Conservation (phyloP, 768 basidiomycete genomes). For the Sutorius australiensis region DNA sequence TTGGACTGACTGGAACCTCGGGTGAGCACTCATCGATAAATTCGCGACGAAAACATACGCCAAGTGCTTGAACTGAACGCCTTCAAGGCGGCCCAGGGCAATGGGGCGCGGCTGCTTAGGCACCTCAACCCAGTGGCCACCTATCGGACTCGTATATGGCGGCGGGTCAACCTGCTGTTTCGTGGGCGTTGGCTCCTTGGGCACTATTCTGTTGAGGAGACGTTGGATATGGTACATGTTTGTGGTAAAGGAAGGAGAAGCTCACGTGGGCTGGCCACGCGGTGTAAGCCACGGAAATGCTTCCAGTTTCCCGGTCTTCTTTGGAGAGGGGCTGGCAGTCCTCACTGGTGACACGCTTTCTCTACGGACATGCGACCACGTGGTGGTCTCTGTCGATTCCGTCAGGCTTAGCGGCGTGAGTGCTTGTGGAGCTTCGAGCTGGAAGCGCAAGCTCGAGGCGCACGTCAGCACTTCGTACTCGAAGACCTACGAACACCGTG, state of each 20-base stretch:
- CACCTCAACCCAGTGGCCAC: conserved; percentile 7
- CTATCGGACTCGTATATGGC: conserved; percentile 12
- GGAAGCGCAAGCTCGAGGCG: conserved; percentile 17
- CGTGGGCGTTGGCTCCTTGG: not conserved
- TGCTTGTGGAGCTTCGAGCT: not conserved
- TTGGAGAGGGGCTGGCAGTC: not conserved
- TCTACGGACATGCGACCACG: not conserved
- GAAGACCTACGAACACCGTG: conserved; percentile 5
- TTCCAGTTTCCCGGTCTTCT: not conserved
- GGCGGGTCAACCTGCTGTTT: conserved; percentile 2
- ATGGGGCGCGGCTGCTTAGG: conserved; percentile 8
- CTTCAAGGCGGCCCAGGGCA: conserved; percentile 10
- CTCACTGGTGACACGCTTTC: not conserved
- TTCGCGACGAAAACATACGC: conserved; percentile 10
- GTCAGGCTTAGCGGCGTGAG: not conserved
- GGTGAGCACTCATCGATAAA: not conserved
- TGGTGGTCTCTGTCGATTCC: not conserved
- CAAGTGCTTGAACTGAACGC: conserved; percentile 16
- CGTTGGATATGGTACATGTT: not conserved
- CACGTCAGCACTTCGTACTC: conserved; percentile 25
- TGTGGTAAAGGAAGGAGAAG: not conserved
- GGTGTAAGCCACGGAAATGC: conserved; percentile 7
- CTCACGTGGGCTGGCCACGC: conserved; percentile 9
- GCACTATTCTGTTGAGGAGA: not conserved
- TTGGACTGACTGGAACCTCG: conserved; percentile 14